These are phyloP conservation scores for Pleurotus tuoliensis DNA, from an alignment of 768 basidiomycete species.

Conservation along the genomic window DNA sequence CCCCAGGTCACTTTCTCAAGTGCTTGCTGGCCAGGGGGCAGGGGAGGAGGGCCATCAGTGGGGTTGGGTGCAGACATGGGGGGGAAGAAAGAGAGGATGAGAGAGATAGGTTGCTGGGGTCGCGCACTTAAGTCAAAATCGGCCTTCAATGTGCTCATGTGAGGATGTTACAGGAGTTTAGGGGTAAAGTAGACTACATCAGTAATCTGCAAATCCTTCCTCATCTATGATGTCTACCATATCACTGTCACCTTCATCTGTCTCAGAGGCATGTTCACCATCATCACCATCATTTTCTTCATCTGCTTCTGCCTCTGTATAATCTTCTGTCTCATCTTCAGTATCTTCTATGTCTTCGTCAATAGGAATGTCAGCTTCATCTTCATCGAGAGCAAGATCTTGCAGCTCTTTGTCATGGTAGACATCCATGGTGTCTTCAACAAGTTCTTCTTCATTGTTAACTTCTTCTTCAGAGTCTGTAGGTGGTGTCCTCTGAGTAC, in stretches of 20 bases:
- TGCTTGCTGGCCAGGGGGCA: background rate
- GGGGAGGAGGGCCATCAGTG: background rate
- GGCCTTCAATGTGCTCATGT: background rate
- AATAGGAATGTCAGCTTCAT: background rate
- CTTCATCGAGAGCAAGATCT: background rate
- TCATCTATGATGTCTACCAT: background rate
- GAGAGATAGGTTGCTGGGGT: background rate
- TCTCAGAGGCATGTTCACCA: conserved; percentile 8
- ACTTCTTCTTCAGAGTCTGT: conserved; percentile 21
- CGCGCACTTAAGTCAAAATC: no score
- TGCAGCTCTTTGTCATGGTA: background rate
- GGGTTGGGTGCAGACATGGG: background rate
- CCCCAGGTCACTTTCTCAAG: background rate
- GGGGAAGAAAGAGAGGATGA: background rate
- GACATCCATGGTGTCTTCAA: background rate
- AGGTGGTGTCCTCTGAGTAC: background rate
- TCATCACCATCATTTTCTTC: background rate
- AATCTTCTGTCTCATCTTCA: background rate
- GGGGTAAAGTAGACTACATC: conserved; percentile 5
- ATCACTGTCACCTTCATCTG: conserved; percentile 10
- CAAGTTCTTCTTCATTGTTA: background rate
- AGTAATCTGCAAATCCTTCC: background rate
- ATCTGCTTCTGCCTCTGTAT: background rate
- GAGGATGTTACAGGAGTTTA: background rate
- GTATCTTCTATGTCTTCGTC: background rate